phyloP scores from a whole-genome alignment of 2,329 filamentous ascomycete genomes.

The Sporothrix phasma region DNA sequence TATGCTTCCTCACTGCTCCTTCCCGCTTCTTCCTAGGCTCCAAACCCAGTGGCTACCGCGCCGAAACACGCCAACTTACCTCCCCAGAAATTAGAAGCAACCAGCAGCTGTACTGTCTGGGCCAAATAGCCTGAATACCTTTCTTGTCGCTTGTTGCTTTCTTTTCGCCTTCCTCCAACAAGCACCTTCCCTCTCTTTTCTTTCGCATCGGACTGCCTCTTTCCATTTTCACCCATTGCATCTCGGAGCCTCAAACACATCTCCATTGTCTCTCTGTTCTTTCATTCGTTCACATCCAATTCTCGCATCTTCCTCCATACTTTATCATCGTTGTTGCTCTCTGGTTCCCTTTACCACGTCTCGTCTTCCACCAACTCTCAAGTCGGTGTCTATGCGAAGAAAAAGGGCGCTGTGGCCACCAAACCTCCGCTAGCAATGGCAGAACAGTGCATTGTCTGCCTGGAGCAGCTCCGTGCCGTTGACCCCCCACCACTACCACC shows the following conservation, averaged over 20 bases:
- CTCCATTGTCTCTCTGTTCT: not conserved
- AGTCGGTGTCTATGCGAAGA: slow-evolving; percentile 17
- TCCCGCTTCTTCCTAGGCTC: not conserved
- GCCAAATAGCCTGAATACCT: not conserved
- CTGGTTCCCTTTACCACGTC: not conserved
- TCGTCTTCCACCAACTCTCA: not conserved
- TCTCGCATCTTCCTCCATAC: not conserved
- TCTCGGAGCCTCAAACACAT: not conserved
- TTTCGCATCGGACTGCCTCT: not conserved
- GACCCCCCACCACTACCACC: slow-evolving; percentile 22
- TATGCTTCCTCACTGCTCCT: not conserved
- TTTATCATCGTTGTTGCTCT: not conserved
- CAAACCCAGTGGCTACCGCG: not conserved
- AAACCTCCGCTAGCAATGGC: slow-evolving; percentile 30
- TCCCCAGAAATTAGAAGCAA: not conserved
- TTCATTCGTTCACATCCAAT: not conserved
- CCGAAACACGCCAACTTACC: not conserved
- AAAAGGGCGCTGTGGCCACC: slow-evolving; percentile 12
- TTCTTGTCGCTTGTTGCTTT: not conserved
- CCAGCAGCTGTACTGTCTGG: not conserved
- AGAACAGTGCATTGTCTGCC: slow-evolving; percentile 62
- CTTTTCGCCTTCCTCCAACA: not conserved
- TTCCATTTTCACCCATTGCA: not conserved
- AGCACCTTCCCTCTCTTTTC: not conserved
- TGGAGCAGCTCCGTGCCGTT: slow-evolving; percentile 40